Evolutionary conservation across 257 asterid species (phyloP).

Genomic region (Penstemon eatonii): DNA sequence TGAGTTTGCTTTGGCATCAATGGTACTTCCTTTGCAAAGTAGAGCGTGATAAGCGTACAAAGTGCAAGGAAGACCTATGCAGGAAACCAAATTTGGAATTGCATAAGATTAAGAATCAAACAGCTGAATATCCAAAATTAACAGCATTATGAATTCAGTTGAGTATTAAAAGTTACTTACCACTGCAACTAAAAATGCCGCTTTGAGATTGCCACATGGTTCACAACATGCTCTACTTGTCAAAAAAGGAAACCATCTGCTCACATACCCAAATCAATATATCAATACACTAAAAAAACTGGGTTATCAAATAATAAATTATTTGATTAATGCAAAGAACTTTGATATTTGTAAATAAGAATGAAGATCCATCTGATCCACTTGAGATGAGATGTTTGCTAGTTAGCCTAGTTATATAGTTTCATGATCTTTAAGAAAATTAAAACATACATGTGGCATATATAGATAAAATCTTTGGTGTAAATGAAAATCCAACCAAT

Average conservation of each 20-base stretch:
- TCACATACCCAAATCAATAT: conserved; percentile 27
- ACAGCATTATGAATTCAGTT: conserved; percentile 7
- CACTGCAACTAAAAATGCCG: conserved; percentile 99
- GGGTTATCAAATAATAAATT: conserved; percentile 17
- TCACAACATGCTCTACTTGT: conserved; percentile 94
- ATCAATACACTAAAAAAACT: conserved; percentile 20
- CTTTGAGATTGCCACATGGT: conserved; percentile 98
- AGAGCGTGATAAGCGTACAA: conserved; percentile 83
- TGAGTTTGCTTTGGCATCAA: conserved; percentile 51
- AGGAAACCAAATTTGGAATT: conserved; percentile 31
- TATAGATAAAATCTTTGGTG: neutral
- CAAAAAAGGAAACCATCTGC: conserved; percentile 98
- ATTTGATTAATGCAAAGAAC: conserved; percentile 13
- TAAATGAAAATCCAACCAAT: neutral
- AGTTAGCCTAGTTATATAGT: neutral
- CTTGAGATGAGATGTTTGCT: conserved; percentile 2
- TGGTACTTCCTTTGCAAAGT: conserved; percentile 93
- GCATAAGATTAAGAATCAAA: conserved; percentile 20
- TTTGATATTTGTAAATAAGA: conserved; percentile 3
- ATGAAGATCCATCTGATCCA: neutral
- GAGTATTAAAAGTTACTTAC: conserved; percentile 50
- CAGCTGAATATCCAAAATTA: conserved; percentile 16
- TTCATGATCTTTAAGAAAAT: no score
- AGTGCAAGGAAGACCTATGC: conserved; percentile 68
- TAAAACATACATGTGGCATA: neutral